A percentile compares a stretch with the other conserved stretches of the same genome.
Evolutionary conservation across 2,329 filamentous ascomycete species (phyloP).

Genomic region (Trichoderma koningiopsis): DNA sequence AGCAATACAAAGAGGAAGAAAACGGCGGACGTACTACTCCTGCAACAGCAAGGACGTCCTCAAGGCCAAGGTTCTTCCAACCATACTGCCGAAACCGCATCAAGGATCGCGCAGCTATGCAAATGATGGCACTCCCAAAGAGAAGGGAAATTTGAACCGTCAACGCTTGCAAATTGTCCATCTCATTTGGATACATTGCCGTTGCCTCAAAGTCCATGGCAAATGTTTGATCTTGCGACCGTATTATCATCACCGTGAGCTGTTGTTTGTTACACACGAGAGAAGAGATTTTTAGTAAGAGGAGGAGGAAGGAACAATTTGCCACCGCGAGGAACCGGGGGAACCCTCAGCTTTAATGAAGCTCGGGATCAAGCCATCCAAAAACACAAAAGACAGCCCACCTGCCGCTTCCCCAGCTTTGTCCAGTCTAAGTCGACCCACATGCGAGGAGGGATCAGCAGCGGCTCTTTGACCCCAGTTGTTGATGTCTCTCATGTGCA

Average conservation of each 20-base stretch:
- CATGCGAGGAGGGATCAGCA: conserved; percentile 2
- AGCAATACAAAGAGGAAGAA: background rate
- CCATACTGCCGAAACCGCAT: background rate
- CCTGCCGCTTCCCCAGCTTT: conserved; percentile 6
- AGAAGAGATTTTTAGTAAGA: background rate
- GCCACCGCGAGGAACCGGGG: conserved; percentile 6
- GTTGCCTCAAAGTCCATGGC: background rate
- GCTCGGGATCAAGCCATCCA: conserved; percentile 13
- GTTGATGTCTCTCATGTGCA: conserved; percentile 14
- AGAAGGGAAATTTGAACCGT: conserved; percentile 8
- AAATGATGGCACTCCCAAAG: background rate
- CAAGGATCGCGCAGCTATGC: conserved; percentile 3
- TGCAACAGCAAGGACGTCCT: conserved; percentile 5
- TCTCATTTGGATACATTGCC: background rate
- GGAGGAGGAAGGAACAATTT: background rate
- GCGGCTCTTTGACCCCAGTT: conserved; percentile 18
- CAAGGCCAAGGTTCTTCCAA: conserved; percentile 6
- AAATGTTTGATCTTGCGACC: background rate
- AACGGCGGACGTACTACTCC: conserved; percentile 5
- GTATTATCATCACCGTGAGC: background rate
- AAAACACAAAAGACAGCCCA: conserved; percentile 8
- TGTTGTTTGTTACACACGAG: background rate
- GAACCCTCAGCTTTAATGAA: conserved; percentile 15
- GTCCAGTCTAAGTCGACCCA: conserved; percentile 15
- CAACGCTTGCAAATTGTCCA: background rate